These are phyloP conservation scores for Prunus mira DNA, from an alignment of 306 rosid species.

Conservation along the genomic window DNA sequence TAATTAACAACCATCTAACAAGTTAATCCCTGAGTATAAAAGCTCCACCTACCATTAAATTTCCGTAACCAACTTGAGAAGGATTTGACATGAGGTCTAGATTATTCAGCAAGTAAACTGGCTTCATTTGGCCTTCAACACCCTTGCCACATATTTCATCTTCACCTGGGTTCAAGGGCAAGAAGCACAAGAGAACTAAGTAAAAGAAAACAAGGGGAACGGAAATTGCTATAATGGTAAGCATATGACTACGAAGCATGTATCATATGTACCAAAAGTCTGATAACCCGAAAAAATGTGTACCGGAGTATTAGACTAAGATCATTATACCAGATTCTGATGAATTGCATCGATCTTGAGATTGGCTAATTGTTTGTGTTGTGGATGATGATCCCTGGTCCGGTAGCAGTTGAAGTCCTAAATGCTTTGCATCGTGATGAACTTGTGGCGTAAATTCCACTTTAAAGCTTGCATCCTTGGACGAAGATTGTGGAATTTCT, in stretches of 20 bases:
- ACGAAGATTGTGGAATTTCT: constrained; percentile 13
- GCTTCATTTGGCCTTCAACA: constrained; percentile 46
- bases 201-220: neutral
- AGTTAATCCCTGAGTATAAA: constrained; percentile 8
- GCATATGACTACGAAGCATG: neutral
- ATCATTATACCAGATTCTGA: constrained; percentile 41
- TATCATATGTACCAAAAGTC: neutral
- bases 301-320: neutral
- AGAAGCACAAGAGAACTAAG: neutral
- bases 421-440: constrained; percentile 22
- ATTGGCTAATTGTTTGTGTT: constrained; percentile 17
- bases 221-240: neutral
- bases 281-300: neutral
- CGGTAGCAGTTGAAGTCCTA: constrained; percentile 23
- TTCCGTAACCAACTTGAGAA: constrained; percentile 41
- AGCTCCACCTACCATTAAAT: constrained; percentile 52
- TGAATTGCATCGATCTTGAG: constrained; percentile 40
- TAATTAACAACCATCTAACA: constrained; percentile 11
- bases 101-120: constrained; percentile 34
- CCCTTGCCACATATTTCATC: constrained; percentile 35
- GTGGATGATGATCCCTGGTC: constrained; percentile 31
- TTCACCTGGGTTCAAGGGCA: constrained; percentile 31
- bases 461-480: constrained; percentile 18
- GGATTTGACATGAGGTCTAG: constrained; percentile 37
- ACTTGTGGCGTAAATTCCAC: constrained; percentile 17